Conservation (phyloP, 257 asterid genomes). For the Avicennia marina region DNA sequence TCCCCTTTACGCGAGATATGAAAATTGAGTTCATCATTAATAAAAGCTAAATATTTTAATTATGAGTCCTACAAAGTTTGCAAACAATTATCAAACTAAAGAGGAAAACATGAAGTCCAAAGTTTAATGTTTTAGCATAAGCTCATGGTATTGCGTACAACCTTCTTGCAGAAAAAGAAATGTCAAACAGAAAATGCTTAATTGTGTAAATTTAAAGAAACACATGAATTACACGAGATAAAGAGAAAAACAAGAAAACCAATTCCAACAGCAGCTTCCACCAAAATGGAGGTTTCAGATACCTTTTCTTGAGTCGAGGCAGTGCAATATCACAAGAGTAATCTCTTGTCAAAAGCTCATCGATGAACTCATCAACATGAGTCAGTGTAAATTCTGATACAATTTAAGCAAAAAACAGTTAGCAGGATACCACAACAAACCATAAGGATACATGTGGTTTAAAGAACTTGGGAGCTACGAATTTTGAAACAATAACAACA, state of each 20-base stretch:
- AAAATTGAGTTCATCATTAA: too few species aligned
- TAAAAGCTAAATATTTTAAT: too few species aligned
- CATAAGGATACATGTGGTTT: too few species aligned
- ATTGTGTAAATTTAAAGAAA: background rate
- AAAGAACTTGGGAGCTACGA: too few species aligned
- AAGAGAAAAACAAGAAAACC: background rate
- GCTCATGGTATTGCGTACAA: too few species aligned
- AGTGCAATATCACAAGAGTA: slow-evolving; percentile 88
- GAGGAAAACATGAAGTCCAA: too few species aligned
- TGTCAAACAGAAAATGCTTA: background rate
- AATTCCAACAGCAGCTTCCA: slow-evolving; percentile 15
- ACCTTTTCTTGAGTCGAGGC: slow-evolving; percentile 92
- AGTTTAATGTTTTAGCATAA: too few species aligned
- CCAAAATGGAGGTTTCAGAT: background rate
- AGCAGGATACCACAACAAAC: background rate
- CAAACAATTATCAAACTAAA: too few species aligned
- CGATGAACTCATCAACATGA: slow-evolving; percentile 85
- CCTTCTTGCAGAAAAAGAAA: too few species aligned
- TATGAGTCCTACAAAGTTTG: too few species aligned
- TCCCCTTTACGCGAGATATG: too few species aligned
- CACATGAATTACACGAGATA: background rate
- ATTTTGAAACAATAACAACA: too few species aligned
- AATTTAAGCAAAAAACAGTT: slow-evolving; percentile 1
- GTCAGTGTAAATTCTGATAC: slow-evolving; percentile 61
- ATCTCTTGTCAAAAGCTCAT: slow-evolving; percentile 80